Evolutionary conservation across 208 protist species (phyloP), one percentile per base, ranked within the genome.

Genomic region (Trypanosoma vivax): DNA sequence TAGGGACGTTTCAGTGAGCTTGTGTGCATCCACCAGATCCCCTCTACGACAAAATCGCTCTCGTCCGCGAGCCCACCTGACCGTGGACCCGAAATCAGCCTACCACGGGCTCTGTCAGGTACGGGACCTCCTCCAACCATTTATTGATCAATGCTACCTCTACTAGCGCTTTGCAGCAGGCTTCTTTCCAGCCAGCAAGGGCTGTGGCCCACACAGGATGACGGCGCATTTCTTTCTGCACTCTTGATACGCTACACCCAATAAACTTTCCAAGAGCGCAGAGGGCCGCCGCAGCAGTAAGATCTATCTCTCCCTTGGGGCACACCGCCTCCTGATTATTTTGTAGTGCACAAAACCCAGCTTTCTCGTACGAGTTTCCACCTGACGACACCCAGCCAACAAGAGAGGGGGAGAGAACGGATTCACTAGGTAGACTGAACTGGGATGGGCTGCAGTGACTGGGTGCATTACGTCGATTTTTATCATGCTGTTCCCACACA

Each of bases 121-220:
- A n/a, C n/a, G n/a, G n/a, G n/a, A 72, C 61, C 30, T 76, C 69
- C 40, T 73, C 69, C 29, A 92, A 42, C 85, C 85, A 92, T 35
- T 60, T 64, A 54, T 92, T 92, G 37, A 92, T 51, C 14, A 88
- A 28, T 16, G 70, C 85, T 21, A 89, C 54, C 54, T 88, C 65
- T 11, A 88, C 73, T 48, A 92, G 63, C 7, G 75, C 65, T 18
- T 57, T 63, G 37, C 82, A 79, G 60, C 81, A 85, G 16, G 48
- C 46, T 4, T 70, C 50, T 11, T 71, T 70, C 84, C 84, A 88
- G 16, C 29, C 16, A 24, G 73, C 70, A 52, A 91, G 79, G 43
- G 42, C 59, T 3, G 21, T 41, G 0, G 55, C 46, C 73, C 70
- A 83, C 45, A 61, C 43, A 23, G 79, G 80, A 50, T 73, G 60